These are phyloP conservation scores for Coniferiporia weirii DNA, from an alignment of 1,284 basidiomycete species.

Conservation along the genomic window DNA sequence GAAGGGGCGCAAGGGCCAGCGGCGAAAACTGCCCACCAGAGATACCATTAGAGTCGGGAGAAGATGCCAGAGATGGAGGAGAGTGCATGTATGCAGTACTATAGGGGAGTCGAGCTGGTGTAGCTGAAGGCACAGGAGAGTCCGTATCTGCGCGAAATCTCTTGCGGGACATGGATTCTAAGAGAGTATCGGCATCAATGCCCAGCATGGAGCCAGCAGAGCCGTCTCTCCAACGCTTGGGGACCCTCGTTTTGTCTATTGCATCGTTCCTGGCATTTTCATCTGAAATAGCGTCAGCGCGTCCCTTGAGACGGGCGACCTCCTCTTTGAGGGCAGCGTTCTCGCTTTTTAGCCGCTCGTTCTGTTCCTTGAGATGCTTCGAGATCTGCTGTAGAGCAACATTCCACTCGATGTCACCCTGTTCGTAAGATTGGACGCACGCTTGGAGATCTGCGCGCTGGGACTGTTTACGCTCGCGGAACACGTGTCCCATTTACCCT, in stretches of 20 bases:
- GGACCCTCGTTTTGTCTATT: slow-evolving; percentile 25
- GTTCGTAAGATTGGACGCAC: slow-evolving; percentile 80
- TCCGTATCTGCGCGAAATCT: slow-evolving; percentile 36
- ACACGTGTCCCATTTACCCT: no score
- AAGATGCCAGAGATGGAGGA: slow-evolving; percentile 44
- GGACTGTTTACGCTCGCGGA: slow-evolving; percentile 85
- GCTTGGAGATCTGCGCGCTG: slow-evolving; percentile 89
- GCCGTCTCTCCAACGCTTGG: slow-evolving; percentile 54
- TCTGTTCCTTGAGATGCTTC: slow-evolving; percentile 85
- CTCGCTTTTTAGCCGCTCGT: slow-evolving; percentile 64
- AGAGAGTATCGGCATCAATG: slow-evolving; percentile 18
- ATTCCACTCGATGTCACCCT: slow-evolving; percentile 86
- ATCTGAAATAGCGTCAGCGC: slow-evolving; percentile 34
- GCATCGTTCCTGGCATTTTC: not conserved
- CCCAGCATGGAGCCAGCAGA: slow-evolving; percentile 30
- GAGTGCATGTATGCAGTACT: slow-evolving; percentile 25
- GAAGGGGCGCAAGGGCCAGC: slow-evolving; percentile 32
- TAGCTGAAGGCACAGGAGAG: slow-evolving; percentile 21
- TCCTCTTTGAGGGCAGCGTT: slow-evolving; percentile 58
- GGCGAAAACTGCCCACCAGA: slow-evolving; percentile 44
- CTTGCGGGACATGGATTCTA: slow-evolving; percentile 40
- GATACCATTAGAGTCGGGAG: slow-evolving; percentile 43
- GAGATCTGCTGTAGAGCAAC: slow-evolving; percentile 82
- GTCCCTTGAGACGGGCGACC: slow-evolving; percentile 46
- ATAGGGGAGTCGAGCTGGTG: slow-evolving; percentile 19